Base-by-base conservation (phyloP, 225 moss, liverwort and hornwort genomes). In the Marchantia polymorpha region DNA sequence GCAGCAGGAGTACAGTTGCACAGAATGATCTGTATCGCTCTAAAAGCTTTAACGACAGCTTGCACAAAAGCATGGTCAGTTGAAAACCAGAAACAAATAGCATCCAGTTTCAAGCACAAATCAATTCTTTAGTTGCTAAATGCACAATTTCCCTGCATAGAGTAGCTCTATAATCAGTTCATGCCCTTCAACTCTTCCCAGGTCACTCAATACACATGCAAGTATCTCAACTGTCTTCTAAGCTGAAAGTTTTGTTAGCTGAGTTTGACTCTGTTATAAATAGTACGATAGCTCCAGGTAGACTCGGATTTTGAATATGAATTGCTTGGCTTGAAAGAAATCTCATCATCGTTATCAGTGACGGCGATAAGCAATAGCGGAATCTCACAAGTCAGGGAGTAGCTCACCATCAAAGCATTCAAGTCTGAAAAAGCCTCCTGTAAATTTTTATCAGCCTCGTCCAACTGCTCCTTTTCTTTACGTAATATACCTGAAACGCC, bases 371-470 rank as follows among this genome's bases (percentile, higher is more conserved):
- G 23, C 23, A 61, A 61, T 7, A 23, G 22, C 23, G n/a, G 23
- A 61, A 61, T 9, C 23, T 23, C 22, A 71, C 71, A 23, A 50
- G 71, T n/a, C n/a, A 71, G 47, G 13, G 52, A 58, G 79, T 3
- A 83, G 80, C 84, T 47, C 79, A 92, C 96, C 97, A 99, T 99
- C 26, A 99, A 91, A 71, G 93, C 92, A 73, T 92, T 92, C 82
- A 99, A 79, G 75, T 99, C 97, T 82, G 91, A 94, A 68, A 99
- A 99, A 30, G 97, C 97, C 74, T 90, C 94, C 69, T 94, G 93
- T 87, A 99, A 82, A 83, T 92, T 99, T 84, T 95, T 94, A 83
- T 99, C 97, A 23, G 88, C 86, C 81, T 93, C 91, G 69, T 94
- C 91, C 85, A 88, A 88, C 79, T 99, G 97, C 81, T 93, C 91